These are phyloP conservation scores for Botrytis cinerea DNA, from an alignment of 2,329 filamentous ascomycete genomes.

Conservation along the genomic window DNA sequence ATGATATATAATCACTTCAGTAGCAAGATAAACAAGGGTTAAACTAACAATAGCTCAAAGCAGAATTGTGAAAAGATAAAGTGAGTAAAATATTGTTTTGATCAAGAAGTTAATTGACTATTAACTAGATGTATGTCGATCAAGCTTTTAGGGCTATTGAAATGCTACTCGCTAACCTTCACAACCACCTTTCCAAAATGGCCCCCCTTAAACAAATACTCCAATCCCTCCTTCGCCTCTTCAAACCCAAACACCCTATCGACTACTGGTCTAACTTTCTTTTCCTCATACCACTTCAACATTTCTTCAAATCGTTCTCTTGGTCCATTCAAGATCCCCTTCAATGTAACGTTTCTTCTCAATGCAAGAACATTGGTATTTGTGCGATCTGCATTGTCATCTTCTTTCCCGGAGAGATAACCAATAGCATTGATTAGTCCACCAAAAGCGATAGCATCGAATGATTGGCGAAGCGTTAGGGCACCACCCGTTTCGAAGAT, in stretches of 20 bases:
- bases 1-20: background rate
- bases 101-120: background rate
- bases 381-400: slow-evolving; percentile 53
- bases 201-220: slow-evolving; percentile 51
- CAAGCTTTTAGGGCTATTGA: too few relatives aligned
- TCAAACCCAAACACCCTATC: slow-evolving; percentile 51
- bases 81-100: background rate
- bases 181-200: slow-evolving; percentile 51
- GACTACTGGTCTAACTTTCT: slow-evolving; percentile 51
- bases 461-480: slow-evolving; percentile 53
- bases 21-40: background rate
- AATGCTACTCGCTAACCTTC: slow-evolving; percentile 12
- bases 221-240: slow-evolving; percentile 49
- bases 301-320: slow-evolving; percentile 57
- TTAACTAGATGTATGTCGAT: background rate
- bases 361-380: slow-evolving; percentile 62
- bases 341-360: slow-evolving; percentile 49
- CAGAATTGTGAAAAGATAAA: background rate
- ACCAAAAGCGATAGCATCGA: slow-evolving; percentile 56
- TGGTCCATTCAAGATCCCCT: slow-evolving; percentile 63
- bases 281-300: slow-evolving; percentile 49
- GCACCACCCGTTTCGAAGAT: slow-evolving; percentile 59
- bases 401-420: slow-evolving; percentile 55
- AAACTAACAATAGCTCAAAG: background rate
- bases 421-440: slow-evolving; percentile 56